Base-by-base conservation (phyloP, 2,329 filamentous ascomycete genomes). In the Ophidiomyces ophidiicola region DNA sequence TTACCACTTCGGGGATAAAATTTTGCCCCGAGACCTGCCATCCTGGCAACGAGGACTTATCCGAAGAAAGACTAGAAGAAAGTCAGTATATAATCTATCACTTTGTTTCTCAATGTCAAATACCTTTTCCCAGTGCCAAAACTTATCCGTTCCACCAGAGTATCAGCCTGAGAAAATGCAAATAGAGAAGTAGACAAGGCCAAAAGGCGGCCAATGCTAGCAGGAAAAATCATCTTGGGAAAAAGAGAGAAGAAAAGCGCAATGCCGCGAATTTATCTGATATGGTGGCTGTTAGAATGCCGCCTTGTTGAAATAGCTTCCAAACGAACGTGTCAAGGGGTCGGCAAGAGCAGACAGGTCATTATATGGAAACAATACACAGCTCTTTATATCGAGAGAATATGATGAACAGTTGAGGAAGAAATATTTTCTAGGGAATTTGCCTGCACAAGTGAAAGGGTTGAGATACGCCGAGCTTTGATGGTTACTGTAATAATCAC, bases 121-220 rank as follows among this genome's bases (percentile, higher is more conserved):
- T 63, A 80, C 78, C 68, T 73, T 50, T 70, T 69, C 44, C 72
- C 71, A 54, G 82, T 73, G 25, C 85, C 85, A 57, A 92, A 92
- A 57, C 82, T 87, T 34, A 85, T 70, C 53, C 78, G 76, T 48
- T 76, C 79, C 53, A 84, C 72, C 39, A 84, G 66, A 50, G 74
- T 76, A 53, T 82, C 74, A 24, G 79, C 78, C 38, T 72, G 68
- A 24, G 65, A 66, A 32, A 66, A 59, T 43, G 71, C 69, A 39
- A 73, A 50, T 14, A 65, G 56, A 29, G 70, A 47, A n/a, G 60
- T 52, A 14, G 64, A 53, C 42, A 57, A 63, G 46, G 57, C 55
- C 42, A 63, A 50, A 32, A 59, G 51, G 46, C 57, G 62, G 56
- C 71, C 62, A 34, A 52, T 62, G 48, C 45, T 42, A 45, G 44